These are phyloP conservation scores for Prunus salicina DNA, from an alignment of 306 rosid genomes.

Conservation along the genomic window DNA sequence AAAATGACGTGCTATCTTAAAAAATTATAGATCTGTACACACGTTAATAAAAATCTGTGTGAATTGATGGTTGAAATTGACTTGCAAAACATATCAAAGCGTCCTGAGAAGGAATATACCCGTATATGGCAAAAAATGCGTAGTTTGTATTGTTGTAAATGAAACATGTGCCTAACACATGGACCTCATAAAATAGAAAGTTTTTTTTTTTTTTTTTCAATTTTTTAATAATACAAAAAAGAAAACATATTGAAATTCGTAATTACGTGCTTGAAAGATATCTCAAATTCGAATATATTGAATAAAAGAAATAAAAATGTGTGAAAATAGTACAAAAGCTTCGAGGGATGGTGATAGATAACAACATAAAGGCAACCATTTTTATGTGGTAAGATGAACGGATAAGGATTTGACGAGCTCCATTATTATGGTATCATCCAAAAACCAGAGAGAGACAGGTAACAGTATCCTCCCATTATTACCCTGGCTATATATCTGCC, in stretches of 20 bases:
- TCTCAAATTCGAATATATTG: background rate
- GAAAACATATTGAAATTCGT: no score
- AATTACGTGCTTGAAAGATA: no score
- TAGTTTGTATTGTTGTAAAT: background rate
- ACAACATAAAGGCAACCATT: background rate
- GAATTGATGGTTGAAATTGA: no score
- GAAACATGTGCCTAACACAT: background rate
- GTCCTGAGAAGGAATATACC: no score
- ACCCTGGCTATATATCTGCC: slow-evolving; percentile 7
- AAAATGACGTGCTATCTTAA: no score
- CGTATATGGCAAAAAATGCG: no score
- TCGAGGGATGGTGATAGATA: background rate
- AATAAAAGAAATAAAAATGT: no score
- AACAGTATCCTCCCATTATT: slow-evolving; percentile 1
- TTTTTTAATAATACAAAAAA: background rate
- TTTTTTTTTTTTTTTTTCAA: no score
- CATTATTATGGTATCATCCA: slow-evolving; percentile 48
- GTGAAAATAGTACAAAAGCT: background rate
- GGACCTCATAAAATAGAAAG: background rate
- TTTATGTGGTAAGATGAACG: slow-evolving; percentile 6
- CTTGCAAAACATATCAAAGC: no score
- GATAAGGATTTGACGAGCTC: slow-evolving; percentile 41
- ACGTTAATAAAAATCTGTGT: no score
- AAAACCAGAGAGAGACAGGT: background rate
- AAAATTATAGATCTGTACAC: no score